Evolutionary conservation across 2,329 filamentous ascomycete species (phyloP).

Genomic region (Arthrobotrys sinensis): DNA sequence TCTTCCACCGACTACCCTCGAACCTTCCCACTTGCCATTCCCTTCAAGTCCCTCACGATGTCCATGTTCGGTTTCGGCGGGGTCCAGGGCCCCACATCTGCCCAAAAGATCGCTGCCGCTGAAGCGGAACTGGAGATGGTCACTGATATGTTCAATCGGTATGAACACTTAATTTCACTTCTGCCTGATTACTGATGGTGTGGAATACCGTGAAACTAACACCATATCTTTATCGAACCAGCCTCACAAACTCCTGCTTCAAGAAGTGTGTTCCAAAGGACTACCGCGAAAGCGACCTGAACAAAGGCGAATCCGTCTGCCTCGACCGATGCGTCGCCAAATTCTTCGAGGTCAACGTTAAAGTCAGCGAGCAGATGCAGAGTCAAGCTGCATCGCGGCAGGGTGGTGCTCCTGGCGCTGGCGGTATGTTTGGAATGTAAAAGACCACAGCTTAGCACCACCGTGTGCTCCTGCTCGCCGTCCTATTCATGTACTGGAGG

Average conservation of each 20-base stretch:
- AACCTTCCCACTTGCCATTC: conserved; percentile 53
- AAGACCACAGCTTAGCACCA: neutral
- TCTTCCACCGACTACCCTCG: conserved; percentile 23
- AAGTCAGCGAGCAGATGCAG: conserved; percentile 78
- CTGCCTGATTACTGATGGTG: conserved; percentile 24
- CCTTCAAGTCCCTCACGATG: conserved; percentile 70
- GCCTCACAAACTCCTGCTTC: conserved; percentile 88
- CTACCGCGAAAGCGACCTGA: conserved; percentile 96
- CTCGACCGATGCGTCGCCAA: conserved; percentile 97
- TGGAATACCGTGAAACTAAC: neutral
- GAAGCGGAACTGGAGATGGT: conserved; percentile 98
- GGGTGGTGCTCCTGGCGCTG: conserved; percentile 41
- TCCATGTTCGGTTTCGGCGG: conserved; percentile 80
- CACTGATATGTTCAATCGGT: conserved; percentile 99
- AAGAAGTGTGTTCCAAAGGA: conserved; percentile 92
- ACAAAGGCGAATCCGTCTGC: conserved; percentile 99
- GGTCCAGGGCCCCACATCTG: conserved; percentile 87
- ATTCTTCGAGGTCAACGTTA: conserved; percentile 99
- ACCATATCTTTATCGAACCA: conserved; percentile 67
- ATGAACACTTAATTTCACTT: conserved; percentile 64
- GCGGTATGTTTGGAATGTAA: conserved; percentile 58
- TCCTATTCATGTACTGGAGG: neutral
- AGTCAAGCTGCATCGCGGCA: conserved; percentile 54
- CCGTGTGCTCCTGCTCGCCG: neutral
- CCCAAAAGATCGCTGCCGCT: conserved; percentile 96